Conservation (phyloP, 495 filamentous ascomycete species). For the Chaetomium fimeti region DNA sequence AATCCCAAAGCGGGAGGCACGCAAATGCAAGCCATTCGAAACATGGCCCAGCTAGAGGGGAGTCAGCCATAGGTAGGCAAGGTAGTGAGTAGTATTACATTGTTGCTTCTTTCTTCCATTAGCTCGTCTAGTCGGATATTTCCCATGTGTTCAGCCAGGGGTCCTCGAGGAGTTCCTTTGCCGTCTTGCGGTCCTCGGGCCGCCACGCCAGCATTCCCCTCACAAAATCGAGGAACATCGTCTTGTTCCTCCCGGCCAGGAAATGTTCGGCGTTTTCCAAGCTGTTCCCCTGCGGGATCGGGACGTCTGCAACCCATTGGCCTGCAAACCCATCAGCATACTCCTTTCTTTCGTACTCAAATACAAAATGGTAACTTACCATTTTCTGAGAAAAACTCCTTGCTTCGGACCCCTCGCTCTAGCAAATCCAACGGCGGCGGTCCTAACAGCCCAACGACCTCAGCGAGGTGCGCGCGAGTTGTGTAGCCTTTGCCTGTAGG, state of each 20-base stretch:
- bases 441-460: conserved; percentile 48
- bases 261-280: conserved; percentile 39
- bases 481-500: conserved; percentile 44
- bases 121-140: not conserved
- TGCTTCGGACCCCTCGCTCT: not conserved
- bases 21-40: not conserved
- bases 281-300: conserved; percentile 7
- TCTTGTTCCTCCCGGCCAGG: conserved; percentile 39
- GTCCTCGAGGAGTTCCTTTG: conserved; percentile 45
- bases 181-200: conserved; percentile 47
- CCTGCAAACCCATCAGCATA: not conserved
- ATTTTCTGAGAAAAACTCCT: conserved; percentile 8
- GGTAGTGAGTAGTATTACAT: too few relatives aligned
- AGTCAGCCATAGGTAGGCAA: not conserved
- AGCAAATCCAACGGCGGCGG: conserved; percentile 48
- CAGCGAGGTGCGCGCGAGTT: conserved; percentile 49
- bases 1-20: not conserved
- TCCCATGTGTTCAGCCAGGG: conserved; percentile 33
- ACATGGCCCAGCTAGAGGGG: not conserved
- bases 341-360: too few relatives aligned
- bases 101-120: too few relatives aligned
- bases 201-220: conserved; percentile 51
- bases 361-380: not conserved
- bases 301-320: conserved; percentile 12
- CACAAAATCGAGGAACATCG: conserved; percentile 46